These are phyloP conservation scores for Candida oleophila DNA, from an alignment of 805 yeast species.

Conservation along the genomic window DNA sequence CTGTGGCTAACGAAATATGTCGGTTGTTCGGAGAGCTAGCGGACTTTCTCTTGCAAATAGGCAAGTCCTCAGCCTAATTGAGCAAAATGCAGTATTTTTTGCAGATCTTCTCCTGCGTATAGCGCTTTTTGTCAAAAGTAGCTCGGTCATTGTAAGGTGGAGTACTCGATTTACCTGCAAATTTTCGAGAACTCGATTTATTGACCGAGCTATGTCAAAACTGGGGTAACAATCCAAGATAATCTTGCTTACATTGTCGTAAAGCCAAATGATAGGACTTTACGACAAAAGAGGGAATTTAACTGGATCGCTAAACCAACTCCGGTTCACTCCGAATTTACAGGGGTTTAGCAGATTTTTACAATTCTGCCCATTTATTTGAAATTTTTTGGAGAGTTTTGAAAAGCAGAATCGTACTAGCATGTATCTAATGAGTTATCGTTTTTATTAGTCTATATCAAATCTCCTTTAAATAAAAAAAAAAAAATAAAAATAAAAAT, in stretches of 20 bases:
- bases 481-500: no score
- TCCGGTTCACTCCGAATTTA: not conserved
- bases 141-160: conserved; percentile 3
- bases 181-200: not conserved
- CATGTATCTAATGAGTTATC: no score
- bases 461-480: no score
- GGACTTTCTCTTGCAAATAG: not conserved
- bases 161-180: not conserved
- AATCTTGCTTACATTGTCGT: not conserved
- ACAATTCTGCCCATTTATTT: not conserved
- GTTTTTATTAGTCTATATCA: no score
- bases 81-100: not conserved
- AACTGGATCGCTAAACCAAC: not conserved
- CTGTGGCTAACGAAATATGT: not conserved
- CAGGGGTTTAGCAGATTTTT: not conserved
- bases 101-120: not conserved
- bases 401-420: no score
- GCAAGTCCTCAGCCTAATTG: not conserved
- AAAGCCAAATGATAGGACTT: not conserved
- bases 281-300: not conserved
- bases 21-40: conserved; percentile 1
- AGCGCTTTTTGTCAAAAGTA: not conserved
- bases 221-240: not conserved
- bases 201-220: conserved; percentile 2
- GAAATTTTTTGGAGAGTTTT: not conserved